Evolutionary conservation across 2,329 filamentous ascomycete species (phyloP).

Genomic region (Colletotrichum falcatum): DNA sequence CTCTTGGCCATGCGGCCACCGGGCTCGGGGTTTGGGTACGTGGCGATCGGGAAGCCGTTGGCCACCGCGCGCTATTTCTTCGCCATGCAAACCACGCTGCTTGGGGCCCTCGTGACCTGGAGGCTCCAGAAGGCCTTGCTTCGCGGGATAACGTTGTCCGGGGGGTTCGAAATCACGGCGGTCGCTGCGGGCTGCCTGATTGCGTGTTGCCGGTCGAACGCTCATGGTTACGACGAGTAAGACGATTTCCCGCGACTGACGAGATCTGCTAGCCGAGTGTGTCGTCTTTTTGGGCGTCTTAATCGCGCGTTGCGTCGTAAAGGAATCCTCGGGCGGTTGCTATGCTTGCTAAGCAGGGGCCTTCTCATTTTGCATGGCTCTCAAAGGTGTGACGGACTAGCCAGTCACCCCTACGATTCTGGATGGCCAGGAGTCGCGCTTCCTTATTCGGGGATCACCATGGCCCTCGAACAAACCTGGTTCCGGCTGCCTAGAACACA

Average conservation of each 20-base stretch:
- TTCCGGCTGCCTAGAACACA: not conserved
- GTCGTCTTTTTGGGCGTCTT: slow-evolving; percentile 38
- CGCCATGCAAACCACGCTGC: slow-evolving; percentile 52
- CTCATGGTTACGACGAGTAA: no score
- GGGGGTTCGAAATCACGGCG: slow-evolving; percentile 48
- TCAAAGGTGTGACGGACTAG: not conserved
- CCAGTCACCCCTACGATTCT: no score
- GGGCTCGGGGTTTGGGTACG: slow-evolving; percentile 65
- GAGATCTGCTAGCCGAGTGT: not conserved
- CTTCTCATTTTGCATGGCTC: not conserved
- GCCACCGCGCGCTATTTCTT: slow-evolving; percentile 55
- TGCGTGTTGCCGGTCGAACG: slow-evolving; percentile 30
- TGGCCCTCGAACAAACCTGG: not conserved
- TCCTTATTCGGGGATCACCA: not conserved
- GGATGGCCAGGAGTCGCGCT: no score
- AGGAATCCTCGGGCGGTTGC: slow-evolving; percentile 14
- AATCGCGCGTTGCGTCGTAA: slow-evolving; percentile 39
- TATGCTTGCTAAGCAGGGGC: no score
- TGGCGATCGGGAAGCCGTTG: slow-evolving; percentile 70
- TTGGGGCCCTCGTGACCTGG: slow-evolving; percentile 49
- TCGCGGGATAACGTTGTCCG: slow-evolving; percentile 47
- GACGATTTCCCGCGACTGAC: not conserved
- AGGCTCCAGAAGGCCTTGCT: slow-evolving; percentile 49
- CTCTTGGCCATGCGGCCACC: slow-evolving; percentile 68
- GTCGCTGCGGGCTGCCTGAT: slow-evolving; percentile 30